Percentiles rank a stretch among this genome's conserved stretches.
phyloP scores from a whole-genome alignment of 371 early-diverging fungal genomes.

The Apophysomyces variabilis region DNA sequence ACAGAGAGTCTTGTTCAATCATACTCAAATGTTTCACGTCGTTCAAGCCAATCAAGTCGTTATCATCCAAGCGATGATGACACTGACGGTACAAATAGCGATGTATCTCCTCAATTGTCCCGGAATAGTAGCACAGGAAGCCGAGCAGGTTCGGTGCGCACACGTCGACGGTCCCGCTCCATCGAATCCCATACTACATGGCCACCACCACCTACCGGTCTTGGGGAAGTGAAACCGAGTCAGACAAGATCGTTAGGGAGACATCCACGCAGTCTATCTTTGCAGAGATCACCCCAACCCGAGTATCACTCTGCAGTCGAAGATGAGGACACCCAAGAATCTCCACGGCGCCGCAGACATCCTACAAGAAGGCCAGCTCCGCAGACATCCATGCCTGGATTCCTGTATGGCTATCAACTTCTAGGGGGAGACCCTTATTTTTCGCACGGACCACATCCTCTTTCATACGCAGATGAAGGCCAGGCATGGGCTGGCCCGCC shows the following conservation, averaged over 20 bases:
- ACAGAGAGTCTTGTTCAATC: background rate
- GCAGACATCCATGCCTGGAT: background rate
- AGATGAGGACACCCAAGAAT: background rate
- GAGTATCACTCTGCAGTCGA: slow-evolving; percentile 3
- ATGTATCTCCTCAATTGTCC: background rate
- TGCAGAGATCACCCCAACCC: background rate
- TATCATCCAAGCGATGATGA: slow-evolving; percentile 5
- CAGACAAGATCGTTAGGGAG: background rate
- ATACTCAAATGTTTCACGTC: background rate
- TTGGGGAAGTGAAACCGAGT: background rate
- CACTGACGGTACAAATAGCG: background rate
- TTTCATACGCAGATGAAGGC: slow-evolving; percentile 1
- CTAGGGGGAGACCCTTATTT: slow-evolving; percentile 4
- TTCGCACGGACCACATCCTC: slow-evolving; percentile 2
- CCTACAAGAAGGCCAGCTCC: background rate
- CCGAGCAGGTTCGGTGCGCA: background rate
- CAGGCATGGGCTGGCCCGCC: background rate
- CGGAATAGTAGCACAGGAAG: slow-evolving; percentile 6
- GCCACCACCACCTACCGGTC: background rate
- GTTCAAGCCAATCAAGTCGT: background rate
- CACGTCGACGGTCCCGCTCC: background rate
- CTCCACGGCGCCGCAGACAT: background rate
- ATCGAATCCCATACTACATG: slow-evolving; percentile 2
- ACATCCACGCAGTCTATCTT: background rate
- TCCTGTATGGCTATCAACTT: background rate